Percentiles rank a stretch among this genome's conserved stretches.
phyloP scores from a whole-genome alignment of 2,329 filamentous ascomycete species.

The Helotiales sp. region DNA sequence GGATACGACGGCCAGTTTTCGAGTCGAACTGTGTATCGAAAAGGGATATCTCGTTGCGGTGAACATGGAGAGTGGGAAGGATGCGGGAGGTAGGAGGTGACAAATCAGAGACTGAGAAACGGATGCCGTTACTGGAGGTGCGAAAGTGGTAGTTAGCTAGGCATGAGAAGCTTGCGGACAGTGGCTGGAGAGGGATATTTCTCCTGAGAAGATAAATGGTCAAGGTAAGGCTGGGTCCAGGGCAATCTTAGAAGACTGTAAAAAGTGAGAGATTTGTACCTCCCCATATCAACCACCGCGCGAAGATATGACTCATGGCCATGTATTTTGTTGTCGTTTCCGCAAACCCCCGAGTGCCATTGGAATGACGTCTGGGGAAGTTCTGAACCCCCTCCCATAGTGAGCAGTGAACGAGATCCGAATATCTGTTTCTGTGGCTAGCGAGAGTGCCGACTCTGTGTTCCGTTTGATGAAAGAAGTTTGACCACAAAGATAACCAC shows the following conservation, averaged over 20 bases:
- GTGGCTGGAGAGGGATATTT: not conserved
- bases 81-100: conserved; percentile 62
- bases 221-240: not conserved
- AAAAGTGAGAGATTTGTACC: not conserved
- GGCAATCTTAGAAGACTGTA: not conserved
- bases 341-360: not conserved
- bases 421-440: not conserved
- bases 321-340: not conserved
- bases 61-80: conserved; percentile 61
- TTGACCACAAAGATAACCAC: not conserved
- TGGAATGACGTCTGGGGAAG: not conserved
- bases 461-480: not conserved
- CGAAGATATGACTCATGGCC: not conserved
- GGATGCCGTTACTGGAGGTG: conserved; percentile 66
- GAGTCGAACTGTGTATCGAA: conserved; percentile 65
- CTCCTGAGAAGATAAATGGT: not conserved
- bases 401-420: not conserved
- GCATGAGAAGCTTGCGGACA: not conserved
- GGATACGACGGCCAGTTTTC: conserved; percentile 48
- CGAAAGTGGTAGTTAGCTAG: not conserved
- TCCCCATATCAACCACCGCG: not conserved
- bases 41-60: conserved; percentile 64
- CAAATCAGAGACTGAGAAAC: conserved; percentile 69
- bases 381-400: not conserved
- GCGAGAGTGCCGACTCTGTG: not conserved